phyloP scores from a whole-genome alignment of 2,329 filamentous ascomycete species.

The Achaetomium macrosporum region DNA sequence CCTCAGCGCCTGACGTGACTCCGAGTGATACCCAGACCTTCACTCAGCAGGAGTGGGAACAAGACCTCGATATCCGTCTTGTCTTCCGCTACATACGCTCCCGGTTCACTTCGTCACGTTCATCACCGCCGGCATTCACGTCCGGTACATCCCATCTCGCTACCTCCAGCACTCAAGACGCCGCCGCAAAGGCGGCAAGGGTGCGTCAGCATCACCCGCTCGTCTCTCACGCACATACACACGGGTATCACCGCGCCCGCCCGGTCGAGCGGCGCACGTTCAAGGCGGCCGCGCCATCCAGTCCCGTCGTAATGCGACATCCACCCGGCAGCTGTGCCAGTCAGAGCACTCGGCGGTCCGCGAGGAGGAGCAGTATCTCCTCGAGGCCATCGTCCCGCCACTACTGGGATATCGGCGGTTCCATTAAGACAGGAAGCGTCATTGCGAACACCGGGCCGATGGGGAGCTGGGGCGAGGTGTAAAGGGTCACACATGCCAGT shows the following conservation, averaged over 20 bases:
- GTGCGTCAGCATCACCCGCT: constrained; percentile 88
- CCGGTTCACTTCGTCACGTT: constrained; percentile 58
- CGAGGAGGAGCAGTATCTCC: constrained; percentile 61
- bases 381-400: constrained; percentile 76
- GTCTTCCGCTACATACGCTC: constrained; percentile 83
- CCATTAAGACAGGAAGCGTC: constrained; percentile 67
- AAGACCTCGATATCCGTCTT: constrained; percentile 82
- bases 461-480: constrained; percentile 73
- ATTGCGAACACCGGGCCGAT: constrained; percentile 61
- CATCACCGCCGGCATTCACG: constrained; percentile 38
- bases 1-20: constrained; percentile 11
- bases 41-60: constrained; percentile 84
- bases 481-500: background rate
- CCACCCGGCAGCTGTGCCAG: constrained; percentile 68
- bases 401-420: constrained; percentile 88
- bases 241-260: constrained; percentile 32
- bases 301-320: constrained; percentile 43
- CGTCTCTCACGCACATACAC: constrained; percentile 47
- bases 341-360: constrained; percentile 74
- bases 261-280: constrained; percentile 51
- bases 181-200: constrained; percentile 70
- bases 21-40: constrained; percentile 32
- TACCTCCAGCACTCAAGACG: constrained; percentile 53
- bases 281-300: constrained; percentile 47
- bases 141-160: constrained; percentile 43